Conservation (phyloP, 106 monocot genomes). For the Dioscorea dumetorum region DNA sequence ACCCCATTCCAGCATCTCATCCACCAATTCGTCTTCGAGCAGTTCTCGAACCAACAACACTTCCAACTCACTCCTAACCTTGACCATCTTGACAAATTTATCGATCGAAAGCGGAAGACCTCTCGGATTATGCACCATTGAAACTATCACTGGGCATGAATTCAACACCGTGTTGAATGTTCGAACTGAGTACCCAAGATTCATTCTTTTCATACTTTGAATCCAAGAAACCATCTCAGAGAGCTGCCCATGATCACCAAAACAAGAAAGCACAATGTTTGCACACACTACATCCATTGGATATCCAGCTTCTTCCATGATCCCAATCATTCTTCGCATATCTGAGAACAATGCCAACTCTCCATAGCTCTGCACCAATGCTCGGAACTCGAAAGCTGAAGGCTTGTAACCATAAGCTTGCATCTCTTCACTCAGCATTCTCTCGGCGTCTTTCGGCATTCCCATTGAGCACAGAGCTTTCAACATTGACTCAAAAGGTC, state of each 20-base stretch:
- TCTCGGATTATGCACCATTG: conserved; percentile 20
- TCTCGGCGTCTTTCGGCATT: conserved; percentile 50
- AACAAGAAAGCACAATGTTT: conserved; percentile 72
- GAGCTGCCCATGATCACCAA: conserved; percentile 37
- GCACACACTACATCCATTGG: conserved; percentile 45
- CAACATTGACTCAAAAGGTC: conserved; percentile 38
- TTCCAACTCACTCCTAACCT: conserved; percentile 10
- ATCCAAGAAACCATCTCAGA: conserved; percentile 53
- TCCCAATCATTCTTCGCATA: conserved; percentile 42
- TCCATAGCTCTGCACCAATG: conserved; percentile 56
- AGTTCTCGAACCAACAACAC: conserved; percentile 35
- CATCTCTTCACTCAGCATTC: conserved; percentile 36
- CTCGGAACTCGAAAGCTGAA: conserved; percentile 55
- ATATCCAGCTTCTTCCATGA: conserved; percentile 40
- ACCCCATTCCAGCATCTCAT: conserved; percentile 33
- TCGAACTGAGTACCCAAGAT: conserved; percentile 33
- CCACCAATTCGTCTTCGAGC: conserved; percentile 18
- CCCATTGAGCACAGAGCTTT: conserved; percentile 53
- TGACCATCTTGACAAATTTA: conserved; percentile 22
- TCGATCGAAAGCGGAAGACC: conserved; percentile 32
- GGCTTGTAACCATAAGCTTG: conserved; percentile 31
- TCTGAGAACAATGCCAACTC: conserved; percentile 31
- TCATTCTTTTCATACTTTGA: conserved; percentile 28
- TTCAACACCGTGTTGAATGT: conserved; percentile 56
- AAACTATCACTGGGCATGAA: conserved; percentile 33